Evolutionary conservation across 352 stramenopile species (phyloP).

Genomic region (Plasmopara halstedii): DNA sequence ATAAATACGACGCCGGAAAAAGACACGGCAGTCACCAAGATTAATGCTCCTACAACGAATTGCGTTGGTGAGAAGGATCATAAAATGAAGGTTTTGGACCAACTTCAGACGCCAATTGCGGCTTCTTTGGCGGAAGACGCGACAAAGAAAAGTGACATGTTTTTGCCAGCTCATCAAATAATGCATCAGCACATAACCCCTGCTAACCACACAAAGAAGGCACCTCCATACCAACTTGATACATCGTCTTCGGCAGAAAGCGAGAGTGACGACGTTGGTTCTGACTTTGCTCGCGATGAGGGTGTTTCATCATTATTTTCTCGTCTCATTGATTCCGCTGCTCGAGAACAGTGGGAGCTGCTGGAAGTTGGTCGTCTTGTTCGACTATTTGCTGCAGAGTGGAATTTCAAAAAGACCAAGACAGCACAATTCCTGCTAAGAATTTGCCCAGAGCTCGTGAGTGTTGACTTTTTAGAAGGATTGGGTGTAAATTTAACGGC

Average conservation of each 20-base stretch:
- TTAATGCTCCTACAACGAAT: too few species aligned
- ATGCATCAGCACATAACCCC: background rate
- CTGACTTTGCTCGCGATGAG: conserved; percentile 4
- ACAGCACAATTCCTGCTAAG: conserved; percentile 54
- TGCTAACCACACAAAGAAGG: background rate
- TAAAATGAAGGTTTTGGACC: too few species aligned
- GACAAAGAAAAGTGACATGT: conserved; percentile 18
- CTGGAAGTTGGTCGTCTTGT: conserved; percentile 73
- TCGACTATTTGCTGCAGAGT: conserved; percentile 62
- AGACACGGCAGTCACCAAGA: too few species aligned
- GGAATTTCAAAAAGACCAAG: conserved; percentile 40
- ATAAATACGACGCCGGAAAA: too few species aligned
- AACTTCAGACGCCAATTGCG: conserved; percentile 10
- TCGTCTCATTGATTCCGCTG: conserved; percentile 67
- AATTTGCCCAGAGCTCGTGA: conserved; percentile 74
- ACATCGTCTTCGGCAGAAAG: conserved; percentile 16
- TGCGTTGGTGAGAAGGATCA: too few species aligned
- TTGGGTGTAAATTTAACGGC: conserved; percentile 46
- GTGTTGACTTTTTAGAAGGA: conserved; percentile 80
- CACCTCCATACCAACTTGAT: background rate
- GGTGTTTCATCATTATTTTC: conserved; percentile 43
- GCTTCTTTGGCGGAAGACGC: conserved; percentile 10
- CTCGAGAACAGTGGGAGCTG: conserved; percentile 67
- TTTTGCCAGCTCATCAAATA: conserved; percentile 11
- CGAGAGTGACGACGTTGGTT: conserved; percentile 7